Evolutionary conservation across 148 eudicot species (phyloP), one percentile per base, ranked within the genome.

Genomic region (Gaultheria prostrata): DNA sequence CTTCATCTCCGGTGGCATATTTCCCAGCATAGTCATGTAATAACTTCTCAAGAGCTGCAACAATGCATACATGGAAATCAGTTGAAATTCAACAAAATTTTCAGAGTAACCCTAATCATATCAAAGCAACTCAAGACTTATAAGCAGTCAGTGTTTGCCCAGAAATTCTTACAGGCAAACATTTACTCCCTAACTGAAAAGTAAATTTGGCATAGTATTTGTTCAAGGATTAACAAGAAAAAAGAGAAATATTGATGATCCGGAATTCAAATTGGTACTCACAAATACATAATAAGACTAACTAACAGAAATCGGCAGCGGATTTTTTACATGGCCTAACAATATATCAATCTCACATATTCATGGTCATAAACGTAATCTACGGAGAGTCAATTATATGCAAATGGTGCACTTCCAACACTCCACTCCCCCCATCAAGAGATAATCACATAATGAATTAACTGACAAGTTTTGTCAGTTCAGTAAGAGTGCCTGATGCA

Each of bases 1-100:
- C 89, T 89, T 95, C 95, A 87, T 94, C 92, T 77, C 98, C 98
- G 30, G 98, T 95, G 80, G 98, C 98, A 90, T 94, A 95, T 85
- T 86, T 95, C 77, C 98, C 98, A 87, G 97, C 89, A 87, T 89
- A 85, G 12, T 84, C 90, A 65, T 86, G 76, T 57, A 95, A 63
- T 46, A 95, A 86, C 87, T 94, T 89, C 93, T 95, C 98, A 71
- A 95, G 90, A 30, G 98, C 98, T 94, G 93, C 85, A 88, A 79
- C 72, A 83, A 3, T 3, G 77, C 14, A 15, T 18, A 56, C 28
- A 56, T 32, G 20, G 28, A 33, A 20, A 78, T 78, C 30, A 78
- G 69, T 45, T 24, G n/a, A 53, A 51, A 78, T 78, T 28, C 30
- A 6, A 33, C 21, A 33, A 26, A 8, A 14, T 0, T 21, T 28